A percentile compares a stretch with the other conserved stretches of the same genome.
Evolutionary conservation across 139 green algal genomes (phyloP).

Genomic region (Astrephomene gubernaculifera): DNA sequence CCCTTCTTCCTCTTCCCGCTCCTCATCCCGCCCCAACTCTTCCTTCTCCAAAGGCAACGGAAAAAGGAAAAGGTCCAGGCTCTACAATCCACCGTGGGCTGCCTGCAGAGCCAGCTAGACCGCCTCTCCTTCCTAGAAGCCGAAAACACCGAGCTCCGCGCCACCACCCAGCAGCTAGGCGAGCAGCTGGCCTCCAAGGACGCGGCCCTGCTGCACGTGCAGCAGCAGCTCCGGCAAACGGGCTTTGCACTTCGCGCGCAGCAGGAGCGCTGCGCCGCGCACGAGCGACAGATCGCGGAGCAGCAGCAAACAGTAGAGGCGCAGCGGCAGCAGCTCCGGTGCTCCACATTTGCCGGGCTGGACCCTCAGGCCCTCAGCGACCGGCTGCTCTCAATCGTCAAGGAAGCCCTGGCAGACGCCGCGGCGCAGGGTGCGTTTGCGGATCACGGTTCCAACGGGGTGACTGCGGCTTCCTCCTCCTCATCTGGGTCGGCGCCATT

Average conservation of each 20-base stretch:
- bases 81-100: constrained; percentile 50
- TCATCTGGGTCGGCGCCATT: neutral
- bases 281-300: constrained; percentile 34
- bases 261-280: constrained; percentile 16
- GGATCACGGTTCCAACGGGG: neutral
- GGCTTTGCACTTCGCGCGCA: neutral
- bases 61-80: constrained; percentile 61
- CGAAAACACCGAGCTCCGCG: constrained; percentile 40
- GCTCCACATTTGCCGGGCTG: neutral
- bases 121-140: constrained; percentile 41
- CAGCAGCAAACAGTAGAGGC: constrained; percentile 18
- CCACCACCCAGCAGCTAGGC: constrained; percentile 35
- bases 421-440: neutral
- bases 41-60: constrained; percentile 55
- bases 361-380: constrained; percentile 29
- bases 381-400: constrained; percentile 44
- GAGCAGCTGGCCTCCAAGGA: constrained; percentile 17
- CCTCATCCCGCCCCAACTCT: too few relatives aligned
- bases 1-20: neutral
- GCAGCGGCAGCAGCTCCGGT: constrained; percentile 24
- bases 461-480: too few relatives aligned
- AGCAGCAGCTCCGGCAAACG: constrained; percentile 18
- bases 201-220: neutral
- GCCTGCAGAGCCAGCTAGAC: constrained; percentile 40
- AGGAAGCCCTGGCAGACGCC: constrained; percentile 34